Evolutionary conservation across 257 asterid species (phyloP).

Genomic region (Parsonsia alboflavescens): DNA sequence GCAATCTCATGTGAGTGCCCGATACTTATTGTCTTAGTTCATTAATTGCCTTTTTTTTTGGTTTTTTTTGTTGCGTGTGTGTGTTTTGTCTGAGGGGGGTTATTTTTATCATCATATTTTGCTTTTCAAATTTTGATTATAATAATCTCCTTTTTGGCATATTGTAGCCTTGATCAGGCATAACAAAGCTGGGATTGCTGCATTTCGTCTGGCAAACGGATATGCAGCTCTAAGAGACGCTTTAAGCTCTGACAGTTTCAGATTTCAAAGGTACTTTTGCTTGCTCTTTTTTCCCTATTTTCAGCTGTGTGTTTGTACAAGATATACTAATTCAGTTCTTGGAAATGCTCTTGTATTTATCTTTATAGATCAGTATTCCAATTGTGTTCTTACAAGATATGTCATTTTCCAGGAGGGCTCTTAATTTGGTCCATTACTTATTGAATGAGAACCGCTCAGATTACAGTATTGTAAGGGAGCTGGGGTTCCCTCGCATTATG

Average conservation of each 20-base stretch:
- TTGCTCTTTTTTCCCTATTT: not conserved
- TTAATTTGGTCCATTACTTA: slow-evolving; percentile 62
- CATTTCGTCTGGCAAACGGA: slow-evolving; percentile 83
- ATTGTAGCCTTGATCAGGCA: slow-evolving; percentile 76
- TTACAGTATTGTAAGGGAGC: slow-evolving; percentile 43
- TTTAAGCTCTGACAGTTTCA: slow-evolving; percentile 54
- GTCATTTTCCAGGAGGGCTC: slow-evolving; percentile 68
- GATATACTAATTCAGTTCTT: not conserved
- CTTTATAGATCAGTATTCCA: not conserved
- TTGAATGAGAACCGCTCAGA: slow-evolving; percentile 57
- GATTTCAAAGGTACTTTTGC: slow-evolving; percentile 60
- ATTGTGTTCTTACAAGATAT: not conserved
- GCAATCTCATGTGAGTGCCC: slow-evolving; percentile 74
- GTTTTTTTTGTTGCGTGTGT: not conserved
- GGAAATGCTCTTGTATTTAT: not conserved
- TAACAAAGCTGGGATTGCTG: slow-evolving; percentile 65
- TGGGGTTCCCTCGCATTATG: slow-evolving; percentile 60
- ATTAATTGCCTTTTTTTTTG: not conserved
- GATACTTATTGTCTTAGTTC: not conserved
- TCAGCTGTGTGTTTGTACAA: not conserved
- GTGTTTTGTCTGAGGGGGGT: not conserved
- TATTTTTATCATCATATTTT: too few relatives aligned
- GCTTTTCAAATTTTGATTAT: not conserved
- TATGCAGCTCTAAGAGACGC: slow-evolving; percentile 72
- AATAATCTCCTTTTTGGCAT: not conserved